Percentiles rank a stretch among this genome's conserved stretches.
These are phyloP conservation scores for Solanum phureja DNA, from an alignment of 257 asterid genomes.

Conservation along the genomic window DNA sequence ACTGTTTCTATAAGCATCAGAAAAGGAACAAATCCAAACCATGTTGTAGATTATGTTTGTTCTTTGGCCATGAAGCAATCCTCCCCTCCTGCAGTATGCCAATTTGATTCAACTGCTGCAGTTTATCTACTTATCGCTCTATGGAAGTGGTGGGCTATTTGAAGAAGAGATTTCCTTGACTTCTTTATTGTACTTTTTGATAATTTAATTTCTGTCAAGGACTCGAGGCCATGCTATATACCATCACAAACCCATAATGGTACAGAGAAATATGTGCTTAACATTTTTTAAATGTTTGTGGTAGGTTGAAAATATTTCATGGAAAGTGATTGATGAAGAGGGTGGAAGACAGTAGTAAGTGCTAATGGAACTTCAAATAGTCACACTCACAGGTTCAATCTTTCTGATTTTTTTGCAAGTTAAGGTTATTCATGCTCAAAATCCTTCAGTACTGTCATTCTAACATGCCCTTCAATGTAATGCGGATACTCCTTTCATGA, in stretches of 20 bases:
- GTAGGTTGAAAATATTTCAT: neutral
- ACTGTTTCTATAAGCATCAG: neutral
- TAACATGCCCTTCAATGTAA: neutral
- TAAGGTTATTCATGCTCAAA: neutral
- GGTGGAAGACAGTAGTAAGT: neutral
- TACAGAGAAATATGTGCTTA: neutral
- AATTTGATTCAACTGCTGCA: neutral
- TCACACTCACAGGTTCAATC: neutral
- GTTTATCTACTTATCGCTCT: neutral
- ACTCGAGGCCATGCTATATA: neutral
- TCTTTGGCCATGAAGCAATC: neutral
- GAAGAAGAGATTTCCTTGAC: neutral
- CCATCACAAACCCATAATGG: neutral
- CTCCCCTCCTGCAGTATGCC: neutral
- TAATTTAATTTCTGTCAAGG: neutral
- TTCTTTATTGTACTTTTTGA: neutral
- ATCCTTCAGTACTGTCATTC: neutral
- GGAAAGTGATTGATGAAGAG: neutral
- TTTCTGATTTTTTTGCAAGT: neutral
- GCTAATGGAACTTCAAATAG: neutral
- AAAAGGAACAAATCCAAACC: neutral
- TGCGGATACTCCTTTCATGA: neutral
- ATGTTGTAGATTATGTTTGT: neutral
- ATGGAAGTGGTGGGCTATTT: neutral
- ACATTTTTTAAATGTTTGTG: neutral